Conservation (phyloP, 1,139 yeast species). For the Lodderomyces elongisporus region DNA sequence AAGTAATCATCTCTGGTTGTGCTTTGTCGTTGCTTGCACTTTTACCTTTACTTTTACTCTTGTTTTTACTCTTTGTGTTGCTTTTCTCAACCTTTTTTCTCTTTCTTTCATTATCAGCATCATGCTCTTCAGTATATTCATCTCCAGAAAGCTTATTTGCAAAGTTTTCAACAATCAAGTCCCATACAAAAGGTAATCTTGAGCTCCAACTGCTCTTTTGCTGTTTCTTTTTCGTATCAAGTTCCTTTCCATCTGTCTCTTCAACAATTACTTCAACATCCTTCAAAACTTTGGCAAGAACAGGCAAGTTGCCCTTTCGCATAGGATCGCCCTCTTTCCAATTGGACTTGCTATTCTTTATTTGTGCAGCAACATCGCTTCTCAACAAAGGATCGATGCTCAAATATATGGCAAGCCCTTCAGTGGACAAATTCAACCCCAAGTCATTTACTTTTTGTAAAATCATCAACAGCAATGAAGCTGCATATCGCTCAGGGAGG, state of each 20-base stretch:
- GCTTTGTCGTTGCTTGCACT: too few relatives aligned
- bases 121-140: constrained; percentile 12
- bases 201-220: constrained; percentile 75
- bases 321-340: constrained; percentile 80
- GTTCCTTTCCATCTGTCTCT: constrained; percentile 25
- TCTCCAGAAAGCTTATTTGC: constrained; percentile 11
- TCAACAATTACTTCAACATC: constrained; percentile 44
- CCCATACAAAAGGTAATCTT: constrained; percentile 81
- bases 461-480: constrained; percentile 18
- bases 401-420: constrained; percentile 74
- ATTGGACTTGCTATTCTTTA: constrained; percentile 25
- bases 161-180: constrained; percentile 47
- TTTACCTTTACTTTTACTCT: constrained; percentile 15
- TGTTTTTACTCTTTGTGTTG: constrained; percentile 17
- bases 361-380: constrained; percentile 17
- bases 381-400: constrained; percentile 36
- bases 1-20: constrained; percentile 12
- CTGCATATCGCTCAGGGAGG: constrained; percentile 5
- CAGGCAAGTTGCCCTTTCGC: constrained; percentile 56
- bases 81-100: constrained; percentile 12
- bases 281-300: constrained; percentile 60
- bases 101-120: neutral
- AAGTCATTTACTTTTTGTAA: constrained; percentile 44
- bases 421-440: constrained; percentile 63
- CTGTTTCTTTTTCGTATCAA: constrained; percentile 15